Conservation (phyloP, 805 yeast genomes). For the Saccharomyces paradoxus region DNA sequence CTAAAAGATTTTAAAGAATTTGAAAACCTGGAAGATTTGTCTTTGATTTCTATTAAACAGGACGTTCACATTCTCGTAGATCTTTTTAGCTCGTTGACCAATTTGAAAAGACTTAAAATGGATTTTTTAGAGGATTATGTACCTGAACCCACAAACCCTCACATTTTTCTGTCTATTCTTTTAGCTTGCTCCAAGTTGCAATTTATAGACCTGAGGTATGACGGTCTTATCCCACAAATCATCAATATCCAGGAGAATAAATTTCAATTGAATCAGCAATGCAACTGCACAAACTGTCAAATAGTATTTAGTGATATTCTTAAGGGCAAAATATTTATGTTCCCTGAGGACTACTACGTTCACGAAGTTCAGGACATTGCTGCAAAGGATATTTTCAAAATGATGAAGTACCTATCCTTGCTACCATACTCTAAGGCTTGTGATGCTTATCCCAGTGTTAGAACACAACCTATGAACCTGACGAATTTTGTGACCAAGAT, state of each 20-base stretch:
- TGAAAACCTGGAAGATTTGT: slow-evolving; percentile 31
- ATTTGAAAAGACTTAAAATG: slow-evolving; percentile 33
- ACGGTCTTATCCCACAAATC: slow-evolving; percentile 29
- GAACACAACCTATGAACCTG: slow-evolving; percentile 35
- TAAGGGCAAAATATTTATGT: slow-evolving; percentile 29
- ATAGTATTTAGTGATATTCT: slow-evolving; percentile 28
- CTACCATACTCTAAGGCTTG: slow-evolving; percentile 39
- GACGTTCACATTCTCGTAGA: slow-evolving; percentile 28
- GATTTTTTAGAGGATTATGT: slow-evolving; percentile 33
- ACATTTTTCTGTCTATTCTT: slow-evolving; percentile 30
- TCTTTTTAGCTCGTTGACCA: slow-evolving; percentile 23
- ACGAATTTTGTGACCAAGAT: slow-evolving; percentile 23
- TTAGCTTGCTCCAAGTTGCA: slow-evolving; percentile 29
- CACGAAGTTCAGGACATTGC: slow-evolving; percentile 25
- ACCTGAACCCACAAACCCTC: slow-evolving; percentile 29
- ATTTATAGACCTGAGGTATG: slow-evolving; percentile 34
- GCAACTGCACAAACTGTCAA: slow-evolving; percentile 26
- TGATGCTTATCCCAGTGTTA: slow-evolving; percentile 36
- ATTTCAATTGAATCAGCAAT: slow-evolving; percentile 26
- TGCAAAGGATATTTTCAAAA: slow-evolving; percentile 32
- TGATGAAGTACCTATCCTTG: slow-evolving; percentile 30
- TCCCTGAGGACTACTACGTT: slow-evolving; percentile 23
- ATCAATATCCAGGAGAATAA: slow-evolving; percentile 19
- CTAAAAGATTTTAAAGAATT: slow-evolving; percentile 34
- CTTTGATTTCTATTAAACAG: slow-evolving; percentile 35